Percentiles rank a stretch among this genome's conserved stretches.
Conservation (phyloP, 257 asterid species). For the Thymus mandschuricus region DNA sequence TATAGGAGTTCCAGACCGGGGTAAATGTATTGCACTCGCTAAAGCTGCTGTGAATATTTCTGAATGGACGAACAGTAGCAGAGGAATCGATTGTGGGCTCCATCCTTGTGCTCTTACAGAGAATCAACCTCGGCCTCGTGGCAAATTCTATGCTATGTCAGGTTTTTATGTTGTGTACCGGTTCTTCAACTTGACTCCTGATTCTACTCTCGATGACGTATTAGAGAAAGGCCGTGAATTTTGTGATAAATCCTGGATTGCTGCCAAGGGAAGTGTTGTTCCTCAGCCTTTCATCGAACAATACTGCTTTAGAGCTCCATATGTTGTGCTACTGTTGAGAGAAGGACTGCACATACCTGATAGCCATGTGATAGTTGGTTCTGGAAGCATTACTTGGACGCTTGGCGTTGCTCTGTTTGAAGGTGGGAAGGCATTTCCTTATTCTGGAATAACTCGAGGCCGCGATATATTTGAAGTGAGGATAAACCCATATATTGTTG, state of each 20-base stretch:
- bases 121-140: slow-evolving; percentile 74
- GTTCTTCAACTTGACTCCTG: slow-evolving; percentile 69
- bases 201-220: slow-evolving; percentile 67
- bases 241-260: slow-evolving; percentile 75
- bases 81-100: slow-evolving; percentile 69
- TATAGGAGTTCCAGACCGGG: slow-evolving; percentile 88
- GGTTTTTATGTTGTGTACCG: slow-evolving; percentile 90
- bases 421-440: slow-evolving; percentile 78
- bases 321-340: slow-evolving; percentile 73
- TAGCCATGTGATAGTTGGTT: slow-evolving; percentile 63
- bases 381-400: slow-evolving; percentile 98
- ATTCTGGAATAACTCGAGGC: slow-evolving; percentile 43
- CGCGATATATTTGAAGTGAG: slow-evolving; percentile 52
- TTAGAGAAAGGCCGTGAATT: slow-evolving; percentile 75
- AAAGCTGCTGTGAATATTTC: slow-evolving; percentile 76
- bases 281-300: slow-evolving; percentile 98
- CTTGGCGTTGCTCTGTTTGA: slow-evolving; percentile 92
- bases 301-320: slow-evolving; percentile 95
- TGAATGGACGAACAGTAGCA: slow-evolving; percentile 69
- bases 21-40: slow-evolving; percentile 78
- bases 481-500: slow-evolving; percentile 54
- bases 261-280: slow-evolving; percentile 73
- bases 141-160: slow-evolving; percentile 86
- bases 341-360: slow-evolving; percentile 90
- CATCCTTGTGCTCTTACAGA: slow-evolving; percentile 85